Evolutionary conservation across 345 rosid species (phyloP), one percentile per base, ranked within the genome.

Genomic region (Lumnitzera racemosa): DNA sequence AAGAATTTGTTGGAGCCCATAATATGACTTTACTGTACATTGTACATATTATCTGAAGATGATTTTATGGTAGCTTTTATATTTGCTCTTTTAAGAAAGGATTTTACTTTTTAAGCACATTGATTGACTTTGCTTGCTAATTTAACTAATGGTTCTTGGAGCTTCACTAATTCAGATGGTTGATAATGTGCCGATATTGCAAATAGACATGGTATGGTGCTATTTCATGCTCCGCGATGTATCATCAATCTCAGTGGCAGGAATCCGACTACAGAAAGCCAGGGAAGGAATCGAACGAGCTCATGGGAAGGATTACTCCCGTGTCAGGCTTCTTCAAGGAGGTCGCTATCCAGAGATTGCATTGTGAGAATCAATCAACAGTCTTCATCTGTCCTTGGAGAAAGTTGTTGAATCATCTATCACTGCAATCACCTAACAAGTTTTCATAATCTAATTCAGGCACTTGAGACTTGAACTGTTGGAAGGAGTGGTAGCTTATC

Each of bases 131-230:
- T 63, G 20, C 29, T 68, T 61, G 47, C 56, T 27, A 20, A 20
- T 27, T 3, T 27, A 27, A 27, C 31, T 16, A 53, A 51, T 63
- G 25, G 62, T 66, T 12, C 57, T 52, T 68, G 27, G 51, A 71
- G 78, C 29, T 85, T 9, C 43, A 36, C 43, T 36, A 4, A 36
- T 14, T 15, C 54, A 92, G 98, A 69, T 84, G 60, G 80, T 87
- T 70, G 97, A 92, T 75, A 92, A 89, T 68, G 80, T 89, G 70
- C 84, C 98, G 41, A 85, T 92, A 51, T 77, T 92, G 78, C 91
- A 92, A 81, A 84, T 92, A 73, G 97, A 92, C 87, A 87, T 89
- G 80, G 98, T 90, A 14, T 92, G 98, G 98, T 92, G 97, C 72
- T 89, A 85, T 70, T 92, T 89, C 81, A 77, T 87, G 96, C 95